Base-by-base conservation (phyloP, 129 eudicot genomes). In the Cynara cardunculus region DNA sequence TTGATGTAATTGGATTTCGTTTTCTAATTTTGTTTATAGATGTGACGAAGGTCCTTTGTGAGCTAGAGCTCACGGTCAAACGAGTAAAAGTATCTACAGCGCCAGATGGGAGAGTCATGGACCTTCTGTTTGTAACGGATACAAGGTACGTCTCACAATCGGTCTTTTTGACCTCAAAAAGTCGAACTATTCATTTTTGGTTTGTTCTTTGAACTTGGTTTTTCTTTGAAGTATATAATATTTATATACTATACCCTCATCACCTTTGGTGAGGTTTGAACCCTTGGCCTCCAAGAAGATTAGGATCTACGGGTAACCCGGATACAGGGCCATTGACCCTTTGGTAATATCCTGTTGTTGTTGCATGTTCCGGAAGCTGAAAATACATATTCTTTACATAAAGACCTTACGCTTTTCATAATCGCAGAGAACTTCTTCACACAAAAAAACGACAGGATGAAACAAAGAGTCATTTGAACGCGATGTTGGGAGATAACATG, bases 51-150 rank as follows among this genome's bases (percentile, higher is more conserved):
- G 93, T 87, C 82, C 89, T 89, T 25, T 89, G 81, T 39, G 90
- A 89, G 87, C 89, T 91, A 6, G 97, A 91, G 87, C 97, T 91
- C 44, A 79, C 89, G 19, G 79, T 89, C 53, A 85, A 87, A 78
- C 86, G 90, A 78, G 93, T 91, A 72, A 91, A 91, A 80, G 90
- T 91, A 59, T 85, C 89, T 68, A 91, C 97, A 10, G 85, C 97
- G 10, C 97, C 97, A 3, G 97, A 91, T 49, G 93, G 97, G 83
- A 82, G 83, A 82, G 93, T 91, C 68, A 85, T 91, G 91, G 97
- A 91, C 86, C 93, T 91, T 82, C 79, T 91, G 28, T 91, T 85
- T 46, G 81, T 91, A 82, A 91, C 97, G 3, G 97, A 91, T 73
- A 91, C 93, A 56, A 91, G 96, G 96, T 89, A 86, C n/a, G 49